Base-by-base conservation (phyloP, 148 eudicot genomes). In the Diospyros lotus region DNA sequence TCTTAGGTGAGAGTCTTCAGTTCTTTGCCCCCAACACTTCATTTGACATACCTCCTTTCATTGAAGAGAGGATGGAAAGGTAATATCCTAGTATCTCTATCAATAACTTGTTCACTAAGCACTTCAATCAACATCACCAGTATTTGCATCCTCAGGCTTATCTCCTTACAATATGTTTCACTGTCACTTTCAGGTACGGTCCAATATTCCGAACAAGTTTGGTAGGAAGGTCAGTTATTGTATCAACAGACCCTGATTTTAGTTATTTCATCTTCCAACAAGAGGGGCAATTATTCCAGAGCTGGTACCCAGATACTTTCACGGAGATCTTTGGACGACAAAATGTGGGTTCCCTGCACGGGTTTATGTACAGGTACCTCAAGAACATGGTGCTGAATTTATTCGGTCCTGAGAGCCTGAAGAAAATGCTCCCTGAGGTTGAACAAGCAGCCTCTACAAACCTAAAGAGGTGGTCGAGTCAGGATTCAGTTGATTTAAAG, bases 331-430 rank as follows among this genome's bases (percentile, higher is more conserved):
- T 86, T 51, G 92, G 90, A 61, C 71, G 70, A 53, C 80, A 86
- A 66, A 89, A 89, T 68, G 85, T 86, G 1, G 87, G 86, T 44
- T 84, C 89, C 15, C 79, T 88, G 66, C 89, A 88, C 61, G 92
- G 92, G 15, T 88, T 88, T 77, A 80, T 88, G 85, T 86, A 84
- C 80, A 88, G 84, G 82, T 88, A 86, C 81, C 86, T 86, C 10
- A 88, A 86, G 73, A 86, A 84, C 71, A 84, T 89, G 92, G 87
- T 84, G 66, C 77, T 89, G 5, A 79, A 79, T 80, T 82, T 89
- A 17, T 86, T 86, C 66, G 89, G 89, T 69, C 86, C 88, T 51
- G 79, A 81, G 65, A 86, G 89, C 78, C 77, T 86, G 40, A 86
- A 86, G 80, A 84, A 83, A 75, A 88, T 88, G 92, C 81, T 88